Conservation (phyloP, 1,139 yeast genomes). For the Nakaseomyces uthaithaninus region DNA sequence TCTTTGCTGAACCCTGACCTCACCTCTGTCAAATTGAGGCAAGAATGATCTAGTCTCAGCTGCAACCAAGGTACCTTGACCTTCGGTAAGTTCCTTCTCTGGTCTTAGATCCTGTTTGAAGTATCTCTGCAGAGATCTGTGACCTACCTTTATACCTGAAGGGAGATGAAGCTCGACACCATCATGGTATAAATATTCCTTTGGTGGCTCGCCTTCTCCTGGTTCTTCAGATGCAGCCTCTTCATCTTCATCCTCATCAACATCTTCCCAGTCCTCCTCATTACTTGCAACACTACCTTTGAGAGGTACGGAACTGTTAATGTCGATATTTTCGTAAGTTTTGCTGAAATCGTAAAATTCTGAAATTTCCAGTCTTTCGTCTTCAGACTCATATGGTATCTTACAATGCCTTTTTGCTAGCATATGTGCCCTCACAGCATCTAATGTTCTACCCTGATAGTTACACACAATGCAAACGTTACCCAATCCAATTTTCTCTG, state of each 20-base stretch:
- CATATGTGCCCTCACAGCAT: constrained; percentile 93
- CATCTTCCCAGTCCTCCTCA: constrained; percentile 35
- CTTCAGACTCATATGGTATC: constrained; percentile 80
- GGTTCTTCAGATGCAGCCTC: constrained; percentile 42
- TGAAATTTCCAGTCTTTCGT: constrained; percentile 80
- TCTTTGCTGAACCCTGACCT: constrained; percentile 58
- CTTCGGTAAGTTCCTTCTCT: constrained; percentile 65
- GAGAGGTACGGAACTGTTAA: constrained; percentile 34
- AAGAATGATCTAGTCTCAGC: constrained; percentile 79
- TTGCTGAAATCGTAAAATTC: constrained; percentile 84
- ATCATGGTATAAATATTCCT: constrained; percentile 44
- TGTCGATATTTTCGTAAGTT: constrained; percentile 41
- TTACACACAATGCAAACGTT: constrained; percentile 79
- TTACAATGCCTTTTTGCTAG: constrained; percentile 74
- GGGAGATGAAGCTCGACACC: constrained; percentile 81
- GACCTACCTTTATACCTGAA: constrained; percentile 81
- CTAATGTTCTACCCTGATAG: constrained; percentile 78
- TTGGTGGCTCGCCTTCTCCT: constrained; percentile 42
- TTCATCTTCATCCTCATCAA: constrained; percentile 32
- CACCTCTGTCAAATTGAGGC: constrained; percentile 43
- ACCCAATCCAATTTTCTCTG: constrained; percentile 89
- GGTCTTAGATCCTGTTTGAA: constrained; percentile 79
- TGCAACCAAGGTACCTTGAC: constrained; percentile 89
- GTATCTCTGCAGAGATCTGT: constrained; percentile 78
- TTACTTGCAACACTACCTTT: constrained; percentile 30